Evolutionary conservation across 2,329 filamentous ascomycete genomes (phyloP), one percentile per base, ranked within the genome.

Genomic region (Rhexocercosporidium sp.): DNA sequence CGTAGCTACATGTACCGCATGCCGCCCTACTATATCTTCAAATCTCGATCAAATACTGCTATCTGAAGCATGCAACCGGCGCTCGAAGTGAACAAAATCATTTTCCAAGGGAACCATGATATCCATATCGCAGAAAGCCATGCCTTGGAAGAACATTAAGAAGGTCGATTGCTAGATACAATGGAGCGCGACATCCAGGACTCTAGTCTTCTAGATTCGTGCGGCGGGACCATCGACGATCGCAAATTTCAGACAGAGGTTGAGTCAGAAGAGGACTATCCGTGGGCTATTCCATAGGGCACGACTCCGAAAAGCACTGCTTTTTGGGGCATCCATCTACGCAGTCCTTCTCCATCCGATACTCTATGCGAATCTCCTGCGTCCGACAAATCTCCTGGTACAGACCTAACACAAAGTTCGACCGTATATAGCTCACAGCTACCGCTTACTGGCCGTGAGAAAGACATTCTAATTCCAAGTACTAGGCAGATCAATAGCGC

Each of bases 401-500:
- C 29, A n/a, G 61, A 56, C n/a, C 29, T 34, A n/a, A 64, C 47
- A 53, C 61, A 64, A 64, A 56, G 18, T n/a, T 64, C 61, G 31
- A 56, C 61, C 18, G 29, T 47, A 29, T 47, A 54, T 37, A 64
- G 49, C 20, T 64, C 61, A 56, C 18, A 64, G 47, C 25, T 54
- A 47, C 20, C 47, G 29, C 49, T 64, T 64, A 47, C 54, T 64
- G 61, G 61, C 61, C 41, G 61, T 31, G 47, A 64, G 49, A 20
- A 64, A 34, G 61, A 64, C 22, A 56, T 54, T 20, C 49, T 64
- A n/a, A 31, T 64, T 64, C 61, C 61, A 41, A 64, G 47, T 56
- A 31, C 37, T 18, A 34, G 18, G 49, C 61, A 64, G 61, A 64
- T 64, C 29, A 22, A 64, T 64, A 34, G 12, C 34, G 41, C 49